Conservation (phyloP, 2,329 filamentous ascomycete genomes). For the Colletotrichum zoysiae region DNA sequence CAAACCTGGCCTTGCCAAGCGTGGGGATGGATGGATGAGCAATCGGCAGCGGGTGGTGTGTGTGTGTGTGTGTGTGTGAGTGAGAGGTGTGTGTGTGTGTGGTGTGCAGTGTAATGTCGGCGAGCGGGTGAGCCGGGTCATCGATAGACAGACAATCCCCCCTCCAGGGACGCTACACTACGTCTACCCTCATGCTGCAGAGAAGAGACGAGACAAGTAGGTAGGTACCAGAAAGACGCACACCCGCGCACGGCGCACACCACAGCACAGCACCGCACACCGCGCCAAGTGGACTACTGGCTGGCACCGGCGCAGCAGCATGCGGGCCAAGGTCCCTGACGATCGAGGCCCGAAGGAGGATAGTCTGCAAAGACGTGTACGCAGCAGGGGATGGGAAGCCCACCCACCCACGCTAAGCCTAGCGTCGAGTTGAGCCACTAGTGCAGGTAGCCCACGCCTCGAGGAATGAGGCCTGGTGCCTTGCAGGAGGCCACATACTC, state of each 20-base stretch:
- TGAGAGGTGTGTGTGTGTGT: too few species aligned
- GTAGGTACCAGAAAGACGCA: constrained; percentile 27
- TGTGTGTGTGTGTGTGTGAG: too few species aligned
- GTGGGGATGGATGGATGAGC: constrained; percentile 40
- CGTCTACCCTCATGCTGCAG: constrained; percentile 6
- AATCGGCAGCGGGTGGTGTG: constrained; percentile 18
- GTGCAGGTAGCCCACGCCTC: not conserved
- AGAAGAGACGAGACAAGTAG: constrained; percentile 36
- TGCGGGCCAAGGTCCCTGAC: constrained; percentile 40
- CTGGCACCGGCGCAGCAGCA: constrained; percentile 23
- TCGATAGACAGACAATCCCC: not conserved
- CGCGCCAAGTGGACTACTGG: constrained; percentile 7
- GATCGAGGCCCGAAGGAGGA: constrained; percentile 37
- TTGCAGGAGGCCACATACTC: constrained; percentile 9
- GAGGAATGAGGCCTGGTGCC: constrained; percentile 26
- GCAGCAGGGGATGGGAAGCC: constrained; percentile 4
- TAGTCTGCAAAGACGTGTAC: constrained; percentile 27
- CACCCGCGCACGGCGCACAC: constrained; percentile 12
- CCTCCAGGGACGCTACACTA: not conserved
- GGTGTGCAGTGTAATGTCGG: not conserved
- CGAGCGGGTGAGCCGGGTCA: constrained; percentile 8
- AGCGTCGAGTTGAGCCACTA: constrained; percentile 18
- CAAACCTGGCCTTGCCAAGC: constrained; percentile 36
- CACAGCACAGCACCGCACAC: constrained; percentile 6
- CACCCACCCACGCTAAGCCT: not conserved